phyloP scores from a whole-genome alignment of 805 yeast genomes.

The Ogataea henricii region DNA sequence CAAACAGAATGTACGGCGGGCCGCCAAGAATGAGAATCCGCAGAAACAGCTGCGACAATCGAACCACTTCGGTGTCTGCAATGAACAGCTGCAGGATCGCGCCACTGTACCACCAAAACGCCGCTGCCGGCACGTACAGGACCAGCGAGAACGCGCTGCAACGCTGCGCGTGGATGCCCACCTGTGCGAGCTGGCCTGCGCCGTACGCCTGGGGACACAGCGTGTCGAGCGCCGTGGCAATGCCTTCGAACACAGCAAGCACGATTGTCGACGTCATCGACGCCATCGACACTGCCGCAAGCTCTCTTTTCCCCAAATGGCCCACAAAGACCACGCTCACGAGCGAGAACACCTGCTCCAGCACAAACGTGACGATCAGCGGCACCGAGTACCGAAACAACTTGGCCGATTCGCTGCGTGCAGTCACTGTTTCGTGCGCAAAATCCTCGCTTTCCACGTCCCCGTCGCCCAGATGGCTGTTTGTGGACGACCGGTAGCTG shows the following conservation, averaged over 20 bases:
- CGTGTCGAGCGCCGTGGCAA: conserved; percentile 74
- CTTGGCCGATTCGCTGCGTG: conserved; percentile 33
- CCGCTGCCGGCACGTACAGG: conserved; percentile 58
- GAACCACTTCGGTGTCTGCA: conserved; percentile 46
- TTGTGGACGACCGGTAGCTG: conserved; percentile 18
- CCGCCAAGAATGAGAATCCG: conserved; percentile 61
- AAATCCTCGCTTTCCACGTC: conserved; percentile 36
- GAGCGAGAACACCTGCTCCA: conserved; percentile 61
- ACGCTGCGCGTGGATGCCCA: conserved; percentile 67
- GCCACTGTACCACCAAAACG: conserved; percentile 64
- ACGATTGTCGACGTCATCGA: conserved; percentile 80
- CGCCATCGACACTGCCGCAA: conserved; percentile 76
- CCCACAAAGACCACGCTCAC: conserved; percentile 82
- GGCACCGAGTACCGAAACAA: conserved; percentile 52
- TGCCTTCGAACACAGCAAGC: conserved; percentile 73
- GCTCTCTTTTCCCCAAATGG: conserved; percentile 65
- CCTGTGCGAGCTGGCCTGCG: conserved; percentile 58
- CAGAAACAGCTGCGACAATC: conserved; percentile 59
- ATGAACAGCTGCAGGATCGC: conserved; percentile 46
- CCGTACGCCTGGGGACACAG: conserved; percentile 82
- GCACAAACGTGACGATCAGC: conserved; percentile 61
- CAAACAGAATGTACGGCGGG: conserved; percentile 71
- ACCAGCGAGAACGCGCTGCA: conserved; percentile 64
- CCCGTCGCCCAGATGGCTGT: conserved; percentile 13
- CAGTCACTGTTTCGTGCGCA: conserved; percentile 29